A percentile compares a stretch with the other conserved stretches of the same genome.
These are phyloP conservation scores for Monosporascus sp. DNA, from an alignment of 2,329 filamentous ascomycete genomes.

Conservation along the genomic window DNA sequence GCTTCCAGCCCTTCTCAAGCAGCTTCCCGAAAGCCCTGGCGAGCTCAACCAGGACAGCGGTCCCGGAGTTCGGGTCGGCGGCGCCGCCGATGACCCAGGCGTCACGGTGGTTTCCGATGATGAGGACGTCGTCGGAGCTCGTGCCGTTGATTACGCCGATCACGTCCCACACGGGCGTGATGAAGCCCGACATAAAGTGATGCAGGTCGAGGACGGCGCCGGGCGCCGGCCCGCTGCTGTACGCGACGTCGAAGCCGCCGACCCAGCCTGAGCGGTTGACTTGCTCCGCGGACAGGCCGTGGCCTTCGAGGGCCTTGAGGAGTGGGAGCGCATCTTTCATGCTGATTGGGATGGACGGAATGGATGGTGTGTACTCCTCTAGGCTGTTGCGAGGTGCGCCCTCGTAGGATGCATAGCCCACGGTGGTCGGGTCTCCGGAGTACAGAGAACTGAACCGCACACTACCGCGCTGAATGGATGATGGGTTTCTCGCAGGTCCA, in stretches of 20 bases:
- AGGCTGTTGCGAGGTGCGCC: conserved; percentile 5
- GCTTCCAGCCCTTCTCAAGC: conserved; percentile 43
- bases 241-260: conserved; percentile 3
- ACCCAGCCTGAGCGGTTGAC: conserved; percentile 1
- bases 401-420: conserved; percentile 4
- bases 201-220: conserved; percentile 3
- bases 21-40: conserved; percentile 43
- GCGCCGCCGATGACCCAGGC: conserved; percentile 50
- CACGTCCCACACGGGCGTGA: conserved; percentile 25
- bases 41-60: conserved; percentile 42
- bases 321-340: conserved; percentile 4
- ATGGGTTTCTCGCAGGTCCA: conserved; percentile 3
- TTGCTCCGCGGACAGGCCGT: conserved; percentile 1
- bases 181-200: conserved; percentile 9
- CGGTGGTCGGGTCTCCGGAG: conserved; percentile 4
- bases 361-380: conserved; percentile 3
- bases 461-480: conserved; percentile 4
- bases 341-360: conserved; percentile 6
- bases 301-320: conserved; percentile 2
- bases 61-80: conserved; percentile 46
- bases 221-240: conserved; percentile 4
- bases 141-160: conserved; percentile 36
- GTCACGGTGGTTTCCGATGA: conserved; percentile 48
- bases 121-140: conserved; percentile 34
- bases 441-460: conserved; percentile 5